Evolutionary conservation across 2,329 filamentous ascomycete species (phyloP), one percentile per base, ranked within the genome.

Genomic region (Clonostachys sp.): DNA sequence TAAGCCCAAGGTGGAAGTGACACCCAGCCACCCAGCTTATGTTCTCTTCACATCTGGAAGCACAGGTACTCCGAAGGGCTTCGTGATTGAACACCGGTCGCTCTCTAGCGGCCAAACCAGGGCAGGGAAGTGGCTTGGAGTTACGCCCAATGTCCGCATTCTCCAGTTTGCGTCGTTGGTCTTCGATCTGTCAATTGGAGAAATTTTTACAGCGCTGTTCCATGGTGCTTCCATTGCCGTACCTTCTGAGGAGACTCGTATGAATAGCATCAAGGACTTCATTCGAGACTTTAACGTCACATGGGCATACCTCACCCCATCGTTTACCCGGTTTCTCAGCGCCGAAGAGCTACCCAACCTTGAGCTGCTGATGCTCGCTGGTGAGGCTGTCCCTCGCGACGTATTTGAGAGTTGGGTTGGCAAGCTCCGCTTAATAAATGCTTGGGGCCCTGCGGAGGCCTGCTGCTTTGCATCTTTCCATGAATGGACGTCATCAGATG

Each of bases 31-130:
- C 39, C 48, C 53, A 0, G 57, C 56, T 2, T 63, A 59, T 34
- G 47, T 60, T 1, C 45, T 62, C 14, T 64, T 61, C 42, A 63
- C 61, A 0, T 62, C 59, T 0, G 60, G 61, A 2, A 57, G 50
- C 2, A 60, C 61, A 1, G 61, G 61, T 14, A 46, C 20, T 16
- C 61, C 59, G 2, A 63, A 63, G n/a, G 61, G 60, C 5, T 52
- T 55, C 8, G 39, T 60, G 8, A 51, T 63, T 14, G 54, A 61
- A 40, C 83, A 87, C 55, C 64, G 62, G 1, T 71, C 77, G 2
- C 67, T 83, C 12, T 75, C 75, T 2, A 78, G 78, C 0, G 71
- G 73, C 5, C 13, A 42, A 78, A 77, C 8, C 71, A 83, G 4
- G 72, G 24, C 24, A 12, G 16, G 12, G 6, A 30, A 44, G 16